Evolutionary conservation across 192 early-diverging fungal genomes (phyloP).

Genomic region (Dissophora globulifera): DNA sequence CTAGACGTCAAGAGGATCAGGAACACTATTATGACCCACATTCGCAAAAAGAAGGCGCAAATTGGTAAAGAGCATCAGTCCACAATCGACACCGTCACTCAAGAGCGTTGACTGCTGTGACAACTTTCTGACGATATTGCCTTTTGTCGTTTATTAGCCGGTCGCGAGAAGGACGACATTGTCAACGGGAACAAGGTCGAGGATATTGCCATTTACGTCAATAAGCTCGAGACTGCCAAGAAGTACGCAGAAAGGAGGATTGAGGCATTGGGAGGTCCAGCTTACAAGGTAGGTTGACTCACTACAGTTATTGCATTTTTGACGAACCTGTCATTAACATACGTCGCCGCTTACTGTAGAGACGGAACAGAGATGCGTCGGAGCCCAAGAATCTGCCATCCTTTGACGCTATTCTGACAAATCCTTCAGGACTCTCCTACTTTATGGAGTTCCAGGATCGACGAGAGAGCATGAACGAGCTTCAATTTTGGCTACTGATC

Average conservation of each 20-base stretch:
- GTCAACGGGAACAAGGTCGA: slow-evolving; percentile 83
- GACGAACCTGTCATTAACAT: too few relatives aligned
- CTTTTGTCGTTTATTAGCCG: slow-evolving; percentile 57
- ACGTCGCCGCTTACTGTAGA: slow-evolving; percentile 10
- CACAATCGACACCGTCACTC: too few relatives aligned
- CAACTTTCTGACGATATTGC: neutral
- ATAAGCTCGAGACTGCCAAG: slow-evolving; percentile 77
- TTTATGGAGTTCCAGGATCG: slow-evolving; percentile 88
- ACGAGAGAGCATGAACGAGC: slow-evolving; percentile 65
- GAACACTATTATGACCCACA: slow-evolving; percentile 79
- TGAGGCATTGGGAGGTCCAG: slow-evolving; percentile 60
- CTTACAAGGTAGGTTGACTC: slow-evolving; percentile 61
- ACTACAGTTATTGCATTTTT: too few relatives aligned
- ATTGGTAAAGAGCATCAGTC: slow-evolving; percentile 53
- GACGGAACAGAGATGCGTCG: slow-evolving; percentile 13
- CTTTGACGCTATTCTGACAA: slow-evolving; percentile 68
- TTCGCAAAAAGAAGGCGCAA: slow-evolving; percentile 69
- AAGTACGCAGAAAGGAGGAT: slow-evolving; percentile 81
- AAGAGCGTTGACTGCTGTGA: too few relatives aligned
- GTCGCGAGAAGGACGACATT: slow-evolving; percentile 75
- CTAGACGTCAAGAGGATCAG: slow-evolving; percentile 71
- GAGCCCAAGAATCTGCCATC: slow-evolving; percentile 46
- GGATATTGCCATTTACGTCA: slow-evolving; percentile 79
- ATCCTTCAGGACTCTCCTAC: slow-evolving; percentile 72
- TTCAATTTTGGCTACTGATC: slow-evolving; percentile 82